phyloP scores from a whole-genome alignment of 805 yeast species.

The Nakazawaea ernobii region DNA sequence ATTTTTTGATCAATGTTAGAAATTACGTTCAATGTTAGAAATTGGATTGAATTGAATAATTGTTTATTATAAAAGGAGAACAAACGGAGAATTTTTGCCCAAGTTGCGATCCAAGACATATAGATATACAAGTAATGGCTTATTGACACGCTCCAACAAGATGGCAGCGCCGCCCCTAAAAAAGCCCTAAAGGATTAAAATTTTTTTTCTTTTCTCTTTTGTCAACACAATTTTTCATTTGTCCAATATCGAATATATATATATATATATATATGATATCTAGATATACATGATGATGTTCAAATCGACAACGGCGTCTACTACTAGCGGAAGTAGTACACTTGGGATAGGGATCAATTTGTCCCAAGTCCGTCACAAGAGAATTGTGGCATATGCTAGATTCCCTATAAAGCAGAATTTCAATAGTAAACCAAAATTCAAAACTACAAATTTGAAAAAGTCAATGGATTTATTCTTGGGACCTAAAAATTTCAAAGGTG shows the following conservation, averaged over 20 bases:
- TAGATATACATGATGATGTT: too few relatives aligned
- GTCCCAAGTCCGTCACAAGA: constrained; percentile 38
- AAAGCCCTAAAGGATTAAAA: too few relatives aligned
- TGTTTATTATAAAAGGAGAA: too few relatives aligned
- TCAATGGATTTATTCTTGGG: constrained; percentile 75
- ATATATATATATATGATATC: constrained; percentile 17
- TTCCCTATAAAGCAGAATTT: constrained; percentile 40
- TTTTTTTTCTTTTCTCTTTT: too few relatives aligned
- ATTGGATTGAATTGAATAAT: too few relatives aligned
- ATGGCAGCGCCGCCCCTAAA: constrained; percentile 1
- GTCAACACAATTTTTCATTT: too few relatives aligned
- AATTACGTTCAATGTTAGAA: too few relatives aligned
- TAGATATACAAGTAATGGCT: too few relatives aligned
- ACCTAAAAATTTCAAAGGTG: constrained; percentile 78
- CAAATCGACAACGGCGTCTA: background rate
- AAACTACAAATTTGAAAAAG: constrained; percentile 50
- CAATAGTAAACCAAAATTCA: constrained; percentile 23
- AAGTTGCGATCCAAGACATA: too few relatives aligned
- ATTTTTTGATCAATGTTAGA: too few relatives aligned
- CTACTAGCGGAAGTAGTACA: background rate
- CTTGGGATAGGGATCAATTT: constrained; percentile 1
- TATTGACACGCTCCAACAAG: constrained; percentile 11
- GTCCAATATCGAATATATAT: background rate
- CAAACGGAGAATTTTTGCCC: too few relatives aligned
- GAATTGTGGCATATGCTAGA: constrained; percentile 49